Percentiles rank a stretch among this genome's conserved stretches.
Conservation (phyloP, 2,329 filamentous ascomycete genomes). For the Aspergillus aculeatus region DNA sequence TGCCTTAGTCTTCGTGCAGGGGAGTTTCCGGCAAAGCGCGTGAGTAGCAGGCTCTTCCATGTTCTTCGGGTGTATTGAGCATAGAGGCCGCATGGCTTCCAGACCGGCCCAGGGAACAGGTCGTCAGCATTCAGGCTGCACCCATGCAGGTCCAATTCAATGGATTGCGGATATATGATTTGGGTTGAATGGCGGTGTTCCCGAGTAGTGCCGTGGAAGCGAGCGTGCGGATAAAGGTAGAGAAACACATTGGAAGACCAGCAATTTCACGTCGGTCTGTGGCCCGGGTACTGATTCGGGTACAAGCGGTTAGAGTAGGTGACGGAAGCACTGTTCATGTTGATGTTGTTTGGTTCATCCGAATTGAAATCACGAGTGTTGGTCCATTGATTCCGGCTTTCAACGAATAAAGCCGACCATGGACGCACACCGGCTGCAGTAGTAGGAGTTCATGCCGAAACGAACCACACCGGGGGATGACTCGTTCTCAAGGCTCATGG, state of each 20-base stretch:
- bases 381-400: slow-evolving; percentile 15
- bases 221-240: slow-evolving; percentile 6
- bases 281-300: background rate
- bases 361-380: background rate
- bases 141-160: background rate
- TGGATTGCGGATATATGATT: slow-evolving; percentile 4
- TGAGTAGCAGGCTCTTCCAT: background rate
- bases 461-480: slow-evolving; percentile 41
- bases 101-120: background rate
- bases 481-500: slow-evolving; percentile 42
- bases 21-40: background rate
- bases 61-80: background rate
- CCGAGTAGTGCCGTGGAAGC: slow-evolving; percentile 9
- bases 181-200: slow-evolving; percentile 19
- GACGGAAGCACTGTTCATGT: background rate
- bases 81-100: background rate
- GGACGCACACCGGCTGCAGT: slow-evolving; percentile 47
- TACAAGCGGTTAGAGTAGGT: background rate
- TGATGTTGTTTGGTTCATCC: slow-evolving; percentile 3
- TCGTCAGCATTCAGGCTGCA: background rate
- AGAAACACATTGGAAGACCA: slow-evolving; percentile 10
- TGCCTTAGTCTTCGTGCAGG: background rate
- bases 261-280: background rate
- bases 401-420: slow-evolving; percentile 46
- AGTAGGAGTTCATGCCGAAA: slow-evolving; percentile 52